Conservation (phyloP, 768 basidiomycete genomes). For the Leccinum variicolor region DNA sequence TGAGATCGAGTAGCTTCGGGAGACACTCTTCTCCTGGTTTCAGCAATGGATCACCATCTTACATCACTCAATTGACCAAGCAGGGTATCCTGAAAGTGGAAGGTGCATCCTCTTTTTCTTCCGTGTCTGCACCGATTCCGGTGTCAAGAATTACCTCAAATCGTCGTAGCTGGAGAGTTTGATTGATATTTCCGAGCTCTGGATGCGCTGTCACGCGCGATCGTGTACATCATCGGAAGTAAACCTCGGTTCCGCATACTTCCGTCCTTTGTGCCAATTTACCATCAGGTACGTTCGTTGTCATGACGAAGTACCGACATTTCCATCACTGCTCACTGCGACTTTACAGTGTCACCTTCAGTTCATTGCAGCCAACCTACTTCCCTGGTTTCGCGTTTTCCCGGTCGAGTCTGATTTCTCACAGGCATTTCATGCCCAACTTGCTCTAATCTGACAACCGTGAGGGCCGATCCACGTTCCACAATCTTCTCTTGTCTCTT, state of each 20-base stretch:
- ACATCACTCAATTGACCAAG: constrained; percentile 93
- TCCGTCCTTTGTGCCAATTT: constrained; percentile 63
- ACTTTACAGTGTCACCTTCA: too few species aligned
- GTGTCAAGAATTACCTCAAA: constrained; percentile 84
- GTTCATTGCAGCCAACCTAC: too few species aligned
- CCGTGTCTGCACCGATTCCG: constrained; percentile 93
- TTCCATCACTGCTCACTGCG: too few species aligned
- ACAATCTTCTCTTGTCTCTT: too few species aligned
- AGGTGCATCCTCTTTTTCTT: constrained; percentile 98
- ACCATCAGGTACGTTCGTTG: constrained; percentile 69
- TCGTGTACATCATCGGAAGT: constrained; percentile 94
- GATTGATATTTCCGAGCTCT: constrained; percentile 85
- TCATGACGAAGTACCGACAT: too few species aligned
- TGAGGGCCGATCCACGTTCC: constrained; percentile 97
- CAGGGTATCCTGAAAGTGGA: constrained; percentile 96
- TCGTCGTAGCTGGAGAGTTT: constrained; percentile 66
- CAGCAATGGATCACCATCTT: constrained; percentile 97
- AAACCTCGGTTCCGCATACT: constrained; percentile 84
- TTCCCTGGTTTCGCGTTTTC: too few species aligned
- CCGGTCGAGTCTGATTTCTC: constrained; percentile 91
- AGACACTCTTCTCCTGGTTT: constrained; percentile 76
- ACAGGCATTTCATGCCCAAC: constrained; percentile 97
- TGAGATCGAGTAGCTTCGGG: too few species aligned
- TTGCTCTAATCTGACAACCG: constrained; percentile 82
- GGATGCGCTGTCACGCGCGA: constrained; percentile 92